Evolutionary conservation across 805 yeast genomes (phyloP), one percentile per base, ranked within the genome.

Genomic region (Danielia reshetovae): DNA sequence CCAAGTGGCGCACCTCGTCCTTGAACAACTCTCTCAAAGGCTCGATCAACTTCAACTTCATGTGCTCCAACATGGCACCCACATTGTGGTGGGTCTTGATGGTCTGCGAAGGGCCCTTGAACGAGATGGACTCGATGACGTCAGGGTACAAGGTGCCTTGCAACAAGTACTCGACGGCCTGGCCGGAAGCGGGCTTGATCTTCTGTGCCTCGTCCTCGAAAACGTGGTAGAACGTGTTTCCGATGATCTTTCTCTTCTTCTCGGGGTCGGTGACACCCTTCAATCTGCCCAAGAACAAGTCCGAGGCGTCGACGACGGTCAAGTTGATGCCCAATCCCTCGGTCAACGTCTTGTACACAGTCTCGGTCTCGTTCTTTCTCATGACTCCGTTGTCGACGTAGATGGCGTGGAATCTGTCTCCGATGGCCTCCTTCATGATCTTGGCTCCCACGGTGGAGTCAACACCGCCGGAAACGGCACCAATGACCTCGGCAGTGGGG

Each of bases 51-150:
- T 93, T 90, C 70, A 93, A 78, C 72, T 90, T 93, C 99, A 93
- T 93, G 75, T 93, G 85, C 44, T 93, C 98, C 55, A 90, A 76
- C 59, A 93, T 75, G 43, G 98, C 99, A 54, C 99, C 99, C 42
- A 93, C 99, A 56, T 93, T 93, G 74, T 93, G 99, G 66, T 93
- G 99, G 47, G 98, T 90, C 75, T 93, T 93, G 72, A 93, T 93
- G 52, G 99, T 93, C 73, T 90, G 97, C 36, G 97, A 90, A 26
- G 99, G 99, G 46, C 99, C 99, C 74, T 93, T 93, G 84, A 93
- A 93, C 16, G 97, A 89, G 58, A 93, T 90, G 40, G 96, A 85
- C 76, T 93, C 98, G 55, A 93, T 93, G 40, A 93, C 98, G 67
- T 93, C 98, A 32, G 98, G 98, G 70, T 93, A 93, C 53, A 93